Evolutionary conservation across 352 stramenopile species (phyloP).

Genomic region (Phytophthora vignae): DNA sequence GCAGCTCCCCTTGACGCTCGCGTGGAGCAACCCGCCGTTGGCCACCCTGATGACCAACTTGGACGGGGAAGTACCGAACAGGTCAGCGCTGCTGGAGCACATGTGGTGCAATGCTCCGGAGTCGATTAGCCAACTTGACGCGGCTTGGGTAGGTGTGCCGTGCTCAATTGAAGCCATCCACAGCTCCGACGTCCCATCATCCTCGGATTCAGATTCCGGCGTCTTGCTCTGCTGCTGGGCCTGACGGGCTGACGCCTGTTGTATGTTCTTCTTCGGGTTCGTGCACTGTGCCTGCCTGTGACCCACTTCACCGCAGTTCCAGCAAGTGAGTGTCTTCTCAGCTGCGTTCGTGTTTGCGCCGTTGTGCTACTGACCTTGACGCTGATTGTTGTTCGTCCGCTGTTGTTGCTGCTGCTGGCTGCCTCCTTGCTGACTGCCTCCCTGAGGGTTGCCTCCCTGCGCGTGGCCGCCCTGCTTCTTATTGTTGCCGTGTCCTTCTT

Average conservation of each 20-base stretch:
- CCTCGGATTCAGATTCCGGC: background rate
- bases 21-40: conserved; percentile 4
- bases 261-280: background rate
- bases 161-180: background rate
- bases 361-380: background rate
- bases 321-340: background rate
- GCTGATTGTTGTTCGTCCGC: background rate
- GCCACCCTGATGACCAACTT: conserved; percentile 5
- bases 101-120: conserved; percentile 5
- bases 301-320: background rate
- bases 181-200: background rate
- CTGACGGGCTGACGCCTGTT: background rate
- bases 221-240: background rate
- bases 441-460: background rate
- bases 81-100: too few species aligned
- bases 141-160: background rate
- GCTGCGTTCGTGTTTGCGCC: background rate
- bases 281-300: background rate
- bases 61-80: conserved; percentile 1
- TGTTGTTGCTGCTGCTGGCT: background rate
- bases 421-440: background rate
- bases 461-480: background rate
- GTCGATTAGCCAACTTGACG: background rate
- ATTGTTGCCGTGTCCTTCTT: background rate
- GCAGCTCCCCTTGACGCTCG: background rate